Conservation (phyloP, 257 asterid species). For the Lycium barbarum region DNA sequence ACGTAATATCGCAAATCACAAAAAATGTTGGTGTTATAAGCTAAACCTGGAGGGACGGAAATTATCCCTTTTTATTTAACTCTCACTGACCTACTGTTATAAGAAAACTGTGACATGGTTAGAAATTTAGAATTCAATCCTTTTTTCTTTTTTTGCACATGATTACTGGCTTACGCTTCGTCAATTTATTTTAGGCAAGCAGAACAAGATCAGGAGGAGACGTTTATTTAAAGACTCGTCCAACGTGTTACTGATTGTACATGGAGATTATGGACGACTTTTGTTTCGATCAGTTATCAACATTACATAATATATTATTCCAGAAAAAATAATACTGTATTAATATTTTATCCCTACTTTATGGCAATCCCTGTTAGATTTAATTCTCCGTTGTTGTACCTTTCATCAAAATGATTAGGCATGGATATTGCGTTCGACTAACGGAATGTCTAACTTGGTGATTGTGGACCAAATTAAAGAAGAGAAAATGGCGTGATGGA, state of each 20-base stretch:
- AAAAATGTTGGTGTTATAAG: background rate
- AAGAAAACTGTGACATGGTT: no score
- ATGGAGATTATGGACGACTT: background rate
- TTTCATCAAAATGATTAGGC: constrained; percentile 18
- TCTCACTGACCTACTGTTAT: no score
- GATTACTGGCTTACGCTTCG: background rate
- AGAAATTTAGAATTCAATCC: no score
- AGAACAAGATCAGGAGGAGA: background rate
- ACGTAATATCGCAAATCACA: background rate
- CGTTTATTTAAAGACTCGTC: background rate
- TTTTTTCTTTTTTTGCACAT: no score
- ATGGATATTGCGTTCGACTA: constrained; percentile 5
- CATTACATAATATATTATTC: background rate
- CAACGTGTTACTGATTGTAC: background rate
- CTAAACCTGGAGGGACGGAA: no score
- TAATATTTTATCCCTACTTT: background rate
- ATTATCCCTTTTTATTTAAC: no score
- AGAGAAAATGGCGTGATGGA: background rate
- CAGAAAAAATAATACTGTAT: background rate
- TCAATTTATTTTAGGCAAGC: background rate
- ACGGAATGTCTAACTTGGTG: constrained; percentile 15
- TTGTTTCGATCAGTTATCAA: background rate
- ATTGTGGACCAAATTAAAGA: background rate
- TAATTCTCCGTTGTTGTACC: background rate
- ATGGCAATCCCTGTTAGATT: constrained; percentile 7